Evolutionary conservation across 805 yeast genomes (phyloP).

Genomic region (Ascoidea asiatica): DNA sequence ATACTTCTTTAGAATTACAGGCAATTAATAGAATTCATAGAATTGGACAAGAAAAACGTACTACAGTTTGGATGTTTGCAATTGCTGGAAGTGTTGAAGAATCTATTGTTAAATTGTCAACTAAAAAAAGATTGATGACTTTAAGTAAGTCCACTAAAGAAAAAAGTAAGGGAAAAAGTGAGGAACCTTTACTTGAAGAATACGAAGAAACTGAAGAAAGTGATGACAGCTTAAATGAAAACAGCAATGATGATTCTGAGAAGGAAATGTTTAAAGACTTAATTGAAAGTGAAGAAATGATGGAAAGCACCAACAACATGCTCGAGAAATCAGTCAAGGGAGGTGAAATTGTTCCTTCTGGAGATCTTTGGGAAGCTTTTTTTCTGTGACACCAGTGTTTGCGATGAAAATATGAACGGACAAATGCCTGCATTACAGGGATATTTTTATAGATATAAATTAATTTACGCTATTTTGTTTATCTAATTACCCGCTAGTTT

Average conservation of each 20-base stretch:
- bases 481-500: too few relatives aligned
- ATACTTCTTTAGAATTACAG: slow-evolving; percentile 77
- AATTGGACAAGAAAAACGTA: slow-evolving; percentile 73
- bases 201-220: slow-evolving; percentile 5
- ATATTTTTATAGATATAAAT: too few relatives aligned
- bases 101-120: slow-evolving; percentile 58
- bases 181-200: slow-evolving; percentile 2
- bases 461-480: too few relatives aligned
- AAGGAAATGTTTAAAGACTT: slow-evolving; percentile 17
- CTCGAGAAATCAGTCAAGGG: slow-evolving; percentile 31
- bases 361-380: slow-evolving; percentile 52
- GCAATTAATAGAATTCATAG: slow-evolving; percentile 88
- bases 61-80: slow-evolving; percentile 88
- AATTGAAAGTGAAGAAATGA: slow-evolving; percentile 42
- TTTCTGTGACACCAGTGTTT: slow-evolving; percentile 16
- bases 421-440: too few relatives aligned
- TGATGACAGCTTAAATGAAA: slow-evolving; percentile 2
- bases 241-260: slow-evolving; percentile 17
- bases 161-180: slow-evolving; percentile 3
- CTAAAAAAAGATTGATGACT: slow-evolving; percentile 41
- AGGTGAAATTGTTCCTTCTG: slow-evolving; percentile 46
- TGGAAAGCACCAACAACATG: slow-evolving; percentile 35
- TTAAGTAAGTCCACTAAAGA: slow-evolving; percentile 17
- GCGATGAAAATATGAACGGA: too few relatives aligned
- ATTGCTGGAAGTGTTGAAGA: slow-evolving; percentile 82